Conservation (phyloP, 75 land plant species). For the Ceratopteris richardii region DNA sequence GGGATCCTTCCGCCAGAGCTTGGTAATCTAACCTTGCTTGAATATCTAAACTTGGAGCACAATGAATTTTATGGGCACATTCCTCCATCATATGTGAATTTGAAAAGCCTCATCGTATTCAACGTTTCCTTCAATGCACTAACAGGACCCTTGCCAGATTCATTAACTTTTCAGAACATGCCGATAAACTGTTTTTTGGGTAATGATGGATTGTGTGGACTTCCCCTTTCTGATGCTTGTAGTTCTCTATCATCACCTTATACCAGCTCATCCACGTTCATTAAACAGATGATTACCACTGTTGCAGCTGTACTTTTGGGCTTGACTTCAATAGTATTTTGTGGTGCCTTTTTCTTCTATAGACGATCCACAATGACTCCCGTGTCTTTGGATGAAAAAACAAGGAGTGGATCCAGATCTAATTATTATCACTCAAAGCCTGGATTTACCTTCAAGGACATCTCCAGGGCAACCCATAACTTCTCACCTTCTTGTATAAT, state of each 20-base stretch:
- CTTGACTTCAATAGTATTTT: conserved; percentile 22
- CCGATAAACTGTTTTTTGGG: conserved; percentile 44
- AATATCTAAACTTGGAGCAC: conserved; percentile 39
- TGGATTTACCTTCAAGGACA: conserved; percentile 38
- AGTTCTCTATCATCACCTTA: conserved; percentile 3
- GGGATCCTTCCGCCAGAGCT: conserved; percentile 48
- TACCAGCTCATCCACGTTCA: conserved; percentile 12
- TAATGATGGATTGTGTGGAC: conserved; percentile 51
- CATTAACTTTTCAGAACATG: conserved; percentile 33
- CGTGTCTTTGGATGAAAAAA: conserved; percentile 20
- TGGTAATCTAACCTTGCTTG: conserved; percentile 43
- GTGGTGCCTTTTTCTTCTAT: conserved; percentile 37
- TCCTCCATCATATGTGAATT: conserved; percentile 34
- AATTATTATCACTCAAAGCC: conserved; percentile 19
- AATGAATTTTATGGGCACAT: conserved; percentile 47
- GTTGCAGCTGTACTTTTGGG: conserved; percentile 27
- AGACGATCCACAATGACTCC: conserved; percentile 11
- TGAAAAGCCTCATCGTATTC: conserved; percentile 37
- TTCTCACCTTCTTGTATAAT: conserved; percentile 51
- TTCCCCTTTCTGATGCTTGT: background rate
- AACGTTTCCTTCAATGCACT: conserved; percentile 57
- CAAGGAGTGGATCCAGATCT: conserved; percentile 9
- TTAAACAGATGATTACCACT: conserved; percentile 37
- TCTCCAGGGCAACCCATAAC: conserved; percentile 67
- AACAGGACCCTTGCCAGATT: conserved; percentile 39